phyloP scores from a whole-genome alignment of 73 alveolate species.

The Halteria grandinella region DNA sequence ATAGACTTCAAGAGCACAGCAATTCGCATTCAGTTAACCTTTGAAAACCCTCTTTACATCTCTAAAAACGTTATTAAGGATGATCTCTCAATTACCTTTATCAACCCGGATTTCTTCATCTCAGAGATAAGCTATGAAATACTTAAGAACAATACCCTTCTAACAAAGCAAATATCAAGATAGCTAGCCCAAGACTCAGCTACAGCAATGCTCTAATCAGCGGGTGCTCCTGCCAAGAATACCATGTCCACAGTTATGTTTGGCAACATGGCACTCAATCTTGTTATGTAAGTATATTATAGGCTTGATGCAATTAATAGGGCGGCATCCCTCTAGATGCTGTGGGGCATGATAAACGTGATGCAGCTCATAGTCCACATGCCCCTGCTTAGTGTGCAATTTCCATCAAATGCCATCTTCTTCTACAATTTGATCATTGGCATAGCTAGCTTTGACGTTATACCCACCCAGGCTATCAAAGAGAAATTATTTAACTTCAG shows the following conservation, averaged over 20 bases:
- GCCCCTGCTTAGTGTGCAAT: not conserved
- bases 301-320: not conserved
- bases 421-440: not conserved
- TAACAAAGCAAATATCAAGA: not conserved
- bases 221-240: not conserved
- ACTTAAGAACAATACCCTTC: not conserved
- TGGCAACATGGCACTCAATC: not conserved
- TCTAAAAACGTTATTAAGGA: slow-evolving; percentile 5
- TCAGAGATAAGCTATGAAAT: not conserved
- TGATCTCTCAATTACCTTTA: not conserved
- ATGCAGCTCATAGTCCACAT: not conserved
- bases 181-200: not conserved
- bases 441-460: not conserved
- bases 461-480: not conserved
- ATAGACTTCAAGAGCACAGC: not conserved
- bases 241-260: not conserved
- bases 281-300: slow-evolving; percentile 7
- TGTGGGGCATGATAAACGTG: slow-evolving; percentile 1
- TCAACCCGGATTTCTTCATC: not conserved
- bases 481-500: not conserved
- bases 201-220: not conserved
- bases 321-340: slow-evolving; percentile 2
- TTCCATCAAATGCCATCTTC: slow-evolving; percentile 4
- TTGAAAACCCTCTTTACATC: not conserved
- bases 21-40: not conserved